A percentile compares a stretch with the other conserved stretches of the same genome.
Conservation (phyloP, 2,329 filamentous ascomycete species). For the Aureobasidium sp. region DNA sequence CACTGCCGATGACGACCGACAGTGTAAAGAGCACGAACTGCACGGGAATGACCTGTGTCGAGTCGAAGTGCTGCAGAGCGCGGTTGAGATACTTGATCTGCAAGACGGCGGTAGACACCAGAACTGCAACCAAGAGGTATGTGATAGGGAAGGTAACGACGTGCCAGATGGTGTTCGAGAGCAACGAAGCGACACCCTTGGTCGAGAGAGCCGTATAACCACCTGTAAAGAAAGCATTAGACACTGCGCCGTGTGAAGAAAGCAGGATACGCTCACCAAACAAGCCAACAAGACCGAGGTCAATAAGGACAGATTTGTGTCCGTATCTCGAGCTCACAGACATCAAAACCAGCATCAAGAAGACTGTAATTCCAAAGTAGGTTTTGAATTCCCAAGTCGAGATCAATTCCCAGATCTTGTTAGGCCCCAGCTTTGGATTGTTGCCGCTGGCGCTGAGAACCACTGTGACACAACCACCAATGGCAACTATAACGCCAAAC, state of each 20-base stretch:
- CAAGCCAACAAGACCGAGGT: conserved; percentile 83
- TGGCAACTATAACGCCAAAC: conserved; percentile 78
- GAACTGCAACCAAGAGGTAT: conserved; percentile 71
- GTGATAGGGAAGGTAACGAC: conserved; percentile 88
- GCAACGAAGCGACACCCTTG: conserved; percentile 89
- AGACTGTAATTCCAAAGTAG: conserved; percentile 70
- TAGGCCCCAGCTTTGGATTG: conserved; percentile 83
- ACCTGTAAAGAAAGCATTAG: conserved; percentile 39
- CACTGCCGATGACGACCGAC: conserved; percentile 89
- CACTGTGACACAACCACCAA: conserved; percentile 82
- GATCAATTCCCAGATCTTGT: conserved; percentile 84
- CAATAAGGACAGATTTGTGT: conserved; percentile 78
- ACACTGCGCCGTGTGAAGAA: neutral
- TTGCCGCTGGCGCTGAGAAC: conserved; percentile 84
- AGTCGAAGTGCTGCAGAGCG: conserved; percentile 84
- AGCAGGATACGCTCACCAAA: conserved; percentile 56
- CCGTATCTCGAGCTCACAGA: conserved; percentile 78
- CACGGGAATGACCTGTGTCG: conserved; percentile 94
- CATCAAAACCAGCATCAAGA: conserved; percentile 68
- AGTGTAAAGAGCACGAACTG: conserved; percentile 97
- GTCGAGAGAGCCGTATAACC: conserved; percentile 96
- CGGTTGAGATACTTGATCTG: conserved; percentile 96
- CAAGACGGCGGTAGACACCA: conserved; percentile 81
- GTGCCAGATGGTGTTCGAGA: conserved; percentile 82
- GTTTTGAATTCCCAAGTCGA: conserved; percentile 83